phyloP scores from a whole-genome alignment of 129 eudicot species.

The Tanacetum coccineum region DNA sequence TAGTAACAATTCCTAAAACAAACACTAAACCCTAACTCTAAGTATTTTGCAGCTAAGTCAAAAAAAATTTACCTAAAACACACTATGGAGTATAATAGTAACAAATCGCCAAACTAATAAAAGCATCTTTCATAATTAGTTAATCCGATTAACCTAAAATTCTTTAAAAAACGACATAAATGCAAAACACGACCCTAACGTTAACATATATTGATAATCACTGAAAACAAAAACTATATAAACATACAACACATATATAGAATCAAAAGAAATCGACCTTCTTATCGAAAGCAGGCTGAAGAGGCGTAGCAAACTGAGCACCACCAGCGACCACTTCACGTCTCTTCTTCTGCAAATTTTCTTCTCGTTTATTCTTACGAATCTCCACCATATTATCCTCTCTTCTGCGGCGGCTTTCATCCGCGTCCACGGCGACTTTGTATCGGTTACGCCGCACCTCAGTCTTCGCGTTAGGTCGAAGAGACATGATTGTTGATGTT shows the following conservation, averaged over 20 bases:
- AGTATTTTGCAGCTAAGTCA: no score
- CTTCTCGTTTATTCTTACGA: slow-evolving; percentile 16
- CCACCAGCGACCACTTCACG: slow-evolving; percentile 30
- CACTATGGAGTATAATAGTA: neutral
- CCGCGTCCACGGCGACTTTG: slow-evolving; percentile 17
- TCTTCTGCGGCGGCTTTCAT: slow-evolving; percentile 2
- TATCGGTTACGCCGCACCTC: slow-evolving; percentile 17
- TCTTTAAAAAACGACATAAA: neutral
- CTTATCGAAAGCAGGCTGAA: slow-evolving; percentile 46
- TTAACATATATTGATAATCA: no score
- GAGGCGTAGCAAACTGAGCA: slow-evolving; percentile 41
- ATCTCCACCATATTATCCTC: slow-evolving; percentile 13
- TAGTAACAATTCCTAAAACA: neutral
- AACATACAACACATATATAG: neutral
- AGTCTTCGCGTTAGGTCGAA: slow-evolving; percentile 8
- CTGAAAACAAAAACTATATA: neutral
- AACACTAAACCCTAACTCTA: slow-evolving; percentile 22
- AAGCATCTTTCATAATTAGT: no score
- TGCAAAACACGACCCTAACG: neutral
- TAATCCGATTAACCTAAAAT: no score
- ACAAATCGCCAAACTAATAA: neutral
- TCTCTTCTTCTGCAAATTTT: slow-evolving; percentile 12
- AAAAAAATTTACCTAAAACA: no score
- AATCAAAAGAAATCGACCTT: slow-evolving; percentile 38
- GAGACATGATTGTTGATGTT: neutral